phyloP scores from a whole-genome alignment of 2,329 filamentous ascomycete species.

The Botrytis tulipae region DNA sequence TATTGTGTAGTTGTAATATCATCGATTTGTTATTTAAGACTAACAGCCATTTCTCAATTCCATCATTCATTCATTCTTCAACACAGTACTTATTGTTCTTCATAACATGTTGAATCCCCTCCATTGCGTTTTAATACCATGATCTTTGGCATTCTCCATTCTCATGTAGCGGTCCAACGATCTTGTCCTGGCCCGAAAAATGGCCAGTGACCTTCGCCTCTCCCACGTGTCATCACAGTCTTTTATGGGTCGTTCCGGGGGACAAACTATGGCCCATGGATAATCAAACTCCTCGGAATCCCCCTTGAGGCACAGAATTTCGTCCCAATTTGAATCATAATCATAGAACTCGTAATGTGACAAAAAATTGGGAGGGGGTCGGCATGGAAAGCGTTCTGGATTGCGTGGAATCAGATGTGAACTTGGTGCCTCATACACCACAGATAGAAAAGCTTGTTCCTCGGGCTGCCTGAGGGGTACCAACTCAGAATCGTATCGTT shows the following conservation, averaged over 20 bases:
- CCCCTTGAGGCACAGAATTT: background rate
- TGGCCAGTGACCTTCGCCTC: background rate
- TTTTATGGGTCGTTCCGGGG: no score
- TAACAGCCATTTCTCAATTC: background rate
- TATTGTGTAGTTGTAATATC: background rate
- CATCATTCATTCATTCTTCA: background rate
- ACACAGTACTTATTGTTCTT: background rate
- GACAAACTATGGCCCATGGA: background rate
- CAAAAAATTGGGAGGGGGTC: background rate
- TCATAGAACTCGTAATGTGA: background rate
- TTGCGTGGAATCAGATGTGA: no score
- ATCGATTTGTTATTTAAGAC: background rate
- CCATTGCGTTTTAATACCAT: background rate
- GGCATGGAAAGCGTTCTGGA: background rate
- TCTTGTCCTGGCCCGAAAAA: background rate
- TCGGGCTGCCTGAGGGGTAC: background rate
- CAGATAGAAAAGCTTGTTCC: background rate
- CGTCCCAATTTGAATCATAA: background rate
- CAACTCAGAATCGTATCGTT: background rate
- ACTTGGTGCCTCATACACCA: background rate
- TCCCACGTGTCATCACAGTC: background rate
- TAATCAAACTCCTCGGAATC: background rate
- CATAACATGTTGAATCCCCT: background rate
- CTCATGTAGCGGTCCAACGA: background rate
- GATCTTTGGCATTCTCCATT: background rate